Percentiles rank a stretch among this genome's conserved stretches.
phyloP scores from a whole-genome alignment of 805 yeast genomes.

The Candida berthetii region DNA sequence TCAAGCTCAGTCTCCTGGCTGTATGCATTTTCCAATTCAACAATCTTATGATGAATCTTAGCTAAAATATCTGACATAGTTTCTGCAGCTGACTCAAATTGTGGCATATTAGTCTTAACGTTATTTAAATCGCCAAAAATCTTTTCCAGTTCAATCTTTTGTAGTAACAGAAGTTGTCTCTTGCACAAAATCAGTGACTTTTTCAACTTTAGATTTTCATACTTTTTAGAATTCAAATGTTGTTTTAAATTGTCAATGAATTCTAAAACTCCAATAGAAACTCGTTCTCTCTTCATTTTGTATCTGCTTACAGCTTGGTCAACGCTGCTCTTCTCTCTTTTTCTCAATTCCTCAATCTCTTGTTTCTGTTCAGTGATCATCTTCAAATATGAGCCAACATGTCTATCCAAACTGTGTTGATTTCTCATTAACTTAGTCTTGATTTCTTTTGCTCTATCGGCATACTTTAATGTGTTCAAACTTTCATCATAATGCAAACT shows the following conservation, averaged over 20 bases:
- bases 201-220: slow-evolving; percentile 36
- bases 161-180: slow-evolving; percentile 33
- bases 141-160: slow-evolving; percentile 31
- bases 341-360: slow-evolving; percentile 64
- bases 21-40: slow-evolving; percentile 44
- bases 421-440: slow-evolving; percentile 75
- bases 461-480: slow-evolving; percentile 83
- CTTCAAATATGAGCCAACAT: slow-evolving; percentile 77
- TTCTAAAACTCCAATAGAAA: slow-evolving; percentile 33
- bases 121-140: slow-evolving; percentile 14
- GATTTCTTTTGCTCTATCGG: slow-evolving; percentile 86
- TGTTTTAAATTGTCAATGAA: slow-evolving; percentile 33
- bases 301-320: slow-evolving; percentile 30
- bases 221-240: slow-evolving; percentile 35
- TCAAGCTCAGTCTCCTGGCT: slow-evolving; percentile 46
- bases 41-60: slow-evolving; percentile 38
- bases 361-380: slow-evolving; percentile 78
- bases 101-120: slow-evolving; percentile 15
- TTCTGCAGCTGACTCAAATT: slow-evolving; percentile 16
- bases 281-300: slow-evolving; percentile 28
- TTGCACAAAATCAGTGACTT: slow-evolving; percentile 30
- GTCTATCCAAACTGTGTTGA: slow-evolving; percentile 69
- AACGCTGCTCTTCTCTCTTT: slow-evolving; percentile 41
- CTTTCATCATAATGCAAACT: slow-evolving; percentile 90
- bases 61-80: slow-evolving; percentile 27